A percentile compares a stretch with the other conserved stretches of the same genome.
Conservation (phyloP, 1,284 basidiomycete genomes). For the Irpex sp. region DNA sequence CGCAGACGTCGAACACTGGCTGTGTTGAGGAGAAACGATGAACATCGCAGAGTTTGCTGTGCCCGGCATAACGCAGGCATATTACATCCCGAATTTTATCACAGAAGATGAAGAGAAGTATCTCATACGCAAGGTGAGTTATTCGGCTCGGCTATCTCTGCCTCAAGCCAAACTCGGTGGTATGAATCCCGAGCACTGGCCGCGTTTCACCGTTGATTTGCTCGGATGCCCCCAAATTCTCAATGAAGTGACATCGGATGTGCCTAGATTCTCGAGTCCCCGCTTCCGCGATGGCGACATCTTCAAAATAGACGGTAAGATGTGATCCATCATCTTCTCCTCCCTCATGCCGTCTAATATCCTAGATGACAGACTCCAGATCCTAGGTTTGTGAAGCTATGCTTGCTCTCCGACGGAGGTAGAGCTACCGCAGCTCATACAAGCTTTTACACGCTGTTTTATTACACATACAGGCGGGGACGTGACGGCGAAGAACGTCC, state of each 20-base stretch:
- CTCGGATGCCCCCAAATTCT: neutral
- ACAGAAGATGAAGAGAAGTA: constrained; percentile 77
- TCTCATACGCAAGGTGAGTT: constrained; percentile 66
- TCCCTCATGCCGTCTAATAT: neutral
- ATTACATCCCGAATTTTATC: constrained; percentile 82
- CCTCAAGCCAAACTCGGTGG: neutral
- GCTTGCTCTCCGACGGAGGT: constrained; percentile 1
- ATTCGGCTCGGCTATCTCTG: constrained; percentile 1
- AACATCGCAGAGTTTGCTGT: neutral
- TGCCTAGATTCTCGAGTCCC: constrained; percentile 65
- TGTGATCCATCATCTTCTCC: constrained; percentile 3
- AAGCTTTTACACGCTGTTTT: neutral
- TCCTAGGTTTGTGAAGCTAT: constrained; percentile 58
- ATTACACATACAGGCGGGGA: constrained; percentile 53
- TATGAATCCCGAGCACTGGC: neutral
- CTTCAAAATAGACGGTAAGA: constrained; percentile 73
- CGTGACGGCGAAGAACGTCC: constrained; percentile 52
- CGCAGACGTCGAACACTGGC: neutral
- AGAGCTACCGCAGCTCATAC: neutral
- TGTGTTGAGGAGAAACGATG: neutral
- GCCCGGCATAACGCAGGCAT: constrained; percentile 35
- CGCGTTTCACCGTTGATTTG: no score
- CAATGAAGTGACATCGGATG: neutral
- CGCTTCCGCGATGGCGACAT: constrained; percentile 84
- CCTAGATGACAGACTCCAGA: constrained; percentile 52